Conservation (phyloP, 176 grass and related monocot genomes). For the Chloris gayana region DNA sequence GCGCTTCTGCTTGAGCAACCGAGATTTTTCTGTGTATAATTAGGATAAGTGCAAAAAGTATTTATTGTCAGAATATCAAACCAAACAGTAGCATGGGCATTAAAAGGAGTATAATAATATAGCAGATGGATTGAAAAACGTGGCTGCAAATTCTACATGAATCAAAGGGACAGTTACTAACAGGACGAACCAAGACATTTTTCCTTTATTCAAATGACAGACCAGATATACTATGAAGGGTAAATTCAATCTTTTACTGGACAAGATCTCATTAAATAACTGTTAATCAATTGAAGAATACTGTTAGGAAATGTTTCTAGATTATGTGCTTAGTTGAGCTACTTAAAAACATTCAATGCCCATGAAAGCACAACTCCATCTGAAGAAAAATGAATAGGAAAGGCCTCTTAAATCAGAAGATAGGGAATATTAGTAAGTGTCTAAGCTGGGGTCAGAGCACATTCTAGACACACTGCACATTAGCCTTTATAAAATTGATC, state of each 20-base stretch:
- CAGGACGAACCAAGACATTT: not conserved
- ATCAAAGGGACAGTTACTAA: constrained; percentile 4
- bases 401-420: not conserved
- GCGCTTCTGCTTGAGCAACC: constrained; percentile 82
- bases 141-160: not conserved
- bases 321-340: not conserved
- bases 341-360: too few species aligned
- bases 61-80: constrained; percentile 47
- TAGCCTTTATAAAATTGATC: constrained; percentile 23
- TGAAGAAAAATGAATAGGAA: constrained; percentile 4
- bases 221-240: not conserved
- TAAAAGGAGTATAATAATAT: constrained; percentile 33
- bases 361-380: not conserved
- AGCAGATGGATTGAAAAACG: constrained; percentile 11
- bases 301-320: not conserved
- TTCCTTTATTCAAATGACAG: not conserved
- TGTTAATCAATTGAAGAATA: constrained; percentile 1
- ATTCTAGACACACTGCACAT: constrained; percentile 13
- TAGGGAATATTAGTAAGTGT: not conserved
- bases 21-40: constrained; percentile 70
- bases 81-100: constrained; percentile 24
- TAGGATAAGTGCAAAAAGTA: constrained; percentile 45
- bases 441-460: not conserved
- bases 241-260: not conserved
- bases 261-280: not conserved